Base-by-base conservation (phyloP, 306 rosid genomes). In the Cicer arietinum region DNA sequence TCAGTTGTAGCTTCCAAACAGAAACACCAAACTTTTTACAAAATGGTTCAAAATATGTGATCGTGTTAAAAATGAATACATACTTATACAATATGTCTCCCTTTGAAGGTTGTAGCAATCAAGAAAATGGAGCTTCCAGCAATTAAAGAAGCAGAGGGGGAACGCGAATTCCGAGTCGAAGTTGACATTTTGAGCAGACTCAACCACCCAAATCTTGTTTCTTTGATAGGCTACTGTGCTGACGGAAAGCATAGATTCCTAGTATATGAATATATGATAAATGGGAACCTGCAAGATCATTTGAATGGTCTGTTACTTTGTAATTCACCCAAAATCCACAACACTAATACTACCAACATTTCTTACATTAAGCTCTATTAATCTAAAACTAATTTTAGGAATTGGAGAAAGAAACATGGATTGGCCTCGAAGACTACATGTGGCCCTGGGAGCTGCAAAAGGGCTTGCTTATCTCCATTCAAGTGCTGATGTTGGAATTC, bases 141-240 rank as follows among this genome's bases (percentile, higher is more conserved):
- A 43, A 85, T 88, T 45, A 94, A 89, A 77, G 92, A 58, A 75
- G 95, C 97, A 3, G 93, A 94, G 16, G 99, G 99, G 58, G 97
- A 91, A 77, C 89, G 91, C 1, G 99, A 94, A 72, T 91, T 94
- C 54, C 85, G 97, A 2, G 96, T 94, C 1, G 97, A 91, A 85
- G 97, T 94, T 8, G 99, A 94, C 76, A 90, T 94, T 69, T 79
- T 91, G 88, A 94, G 97, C 92, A 82, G 98, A 88, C 86, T 94
- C 43, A 91, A 90, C 42, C 97, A 92, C 65, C 97, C 91, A 73
- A 94, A 94, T 87, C 91, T 94, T n/a, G 97, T 92, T 68, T 85
- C 93, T 30, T 79, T 94, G 86, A 92, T 87, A 63, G 98, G 97
- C 56, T 94, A 94, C 45, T 94, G 98, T 68, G 98, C 98, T 5